Evolutionary conservation across 1,284 basidiomycete species (phyloP).

Genomic region (Fomitopsis betulina): DNA sequence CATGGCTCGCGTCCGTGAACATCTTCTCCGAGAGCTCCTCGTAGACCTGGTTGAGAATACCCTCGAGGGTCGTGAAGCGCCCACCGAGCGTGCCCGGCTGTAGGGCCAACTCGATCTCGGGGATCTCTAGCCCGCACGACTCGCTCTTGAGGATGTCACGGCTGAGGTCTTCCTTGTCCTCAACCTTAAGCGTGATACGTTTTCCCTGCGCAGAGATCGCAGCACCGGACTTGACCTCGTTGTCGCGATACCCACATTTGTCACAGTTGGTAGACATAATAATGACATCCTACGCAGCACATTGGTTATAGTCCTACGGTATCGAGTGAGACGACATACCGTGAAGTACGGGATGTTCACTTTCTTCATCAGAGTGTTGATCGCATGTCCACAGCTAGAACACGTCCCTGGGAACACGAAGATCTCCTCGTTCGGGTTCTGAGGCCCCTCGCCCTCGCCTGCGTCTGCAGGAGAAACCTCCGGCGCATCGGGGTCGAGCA

Average conservation of each 20-base stretch:
- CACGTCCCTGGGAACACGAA: slow-evolving; percentile 88
- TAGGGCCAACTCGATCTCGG: slow-evolving; percentile 93
- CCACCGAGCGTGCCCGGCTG: slow-evolving; percentile 89
- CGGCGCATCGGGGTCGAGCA: slow-evolving; percentile 50
- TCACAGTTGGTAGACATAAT: slow-evolving; percentile 99
- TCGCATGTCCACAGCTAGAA: slow-evolving; percentile 81
- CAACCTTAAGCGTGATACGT: slow-evolving; percentile 84
- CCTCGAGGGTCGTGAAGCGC: slow-evolving; percentile 62
- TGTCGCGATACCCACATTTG: slow-evolving; percentile 92
- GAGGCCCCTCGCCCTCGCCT: slow-evolving; percentile 22
- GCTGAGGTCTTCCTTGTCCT: slow-evolving; percentile 91
- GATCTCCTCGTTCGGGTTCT: slow-evolving; percentile 72
- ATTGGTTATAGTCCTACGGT: neutral
- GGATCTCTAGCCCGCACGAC: slow-evolving; percentile 86
- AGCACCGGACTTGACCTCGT: slow-evolving; percentile 93
- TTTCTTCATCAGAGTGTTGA: slow-evolving; percentile 94
- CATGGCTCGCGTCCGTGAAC: slow-evolving; percentile 64
- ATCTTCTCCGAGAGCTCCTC: slow-evolving; percentile 61
- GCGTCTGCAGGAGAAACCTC: slow-evolving; percentile 12
- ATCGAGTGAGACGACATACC: slow-evolving; percentile 33
- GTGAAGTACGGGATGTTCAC: slow-evolving; percentile 99
- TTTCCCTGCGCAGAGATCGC: slow-evolving; percentile 87
- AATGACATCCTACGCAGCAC: slow-evolving; percentile 73
- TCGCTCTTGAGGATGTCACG: slow-evolving; percentile 97
- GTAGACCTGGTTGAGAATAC: slow-evolving; percentile 66